These are phyloP conservation scores for Selaginella moellendorffii DNA, from an alignment of 75 land plant species.

Conservation along the genomic window DNA sequence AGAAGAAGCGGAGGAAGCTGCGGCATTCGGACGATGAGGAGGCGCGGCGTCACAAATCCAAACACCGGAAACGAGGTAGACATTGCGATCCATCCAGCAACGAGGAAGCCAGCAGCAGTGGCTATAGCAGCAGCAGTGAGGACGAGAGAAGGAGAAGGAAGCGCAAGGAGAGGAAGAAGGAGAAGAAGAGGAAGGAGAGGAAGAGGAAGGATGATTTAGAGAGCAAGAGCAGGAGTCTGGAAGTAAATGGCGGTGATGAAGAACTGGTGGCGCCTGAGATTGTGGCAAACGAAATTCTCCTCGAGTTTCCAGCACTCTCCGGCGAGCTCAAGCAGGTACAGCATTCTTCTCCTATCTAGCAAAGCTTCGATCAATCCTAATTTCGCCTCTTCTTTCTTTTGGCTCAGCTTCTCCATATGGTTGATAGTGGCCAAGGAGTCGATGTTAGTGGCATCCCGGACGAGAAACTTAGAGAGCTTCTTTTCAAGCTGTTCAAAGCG, in stretches of 20 bases:
- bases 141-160: neutral
- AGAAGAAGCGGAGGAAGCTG: neutral
- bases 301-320: neutral
- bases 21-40: neutral
- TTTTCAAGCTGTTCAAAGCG: constrained; percentile 45
- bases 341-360: no score
- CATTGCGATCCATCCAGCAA: no score
- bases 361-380: no score
- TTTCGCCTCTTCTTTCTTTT: no score
- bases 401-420: constrained; percentile 66
- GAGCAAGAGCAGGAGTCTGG: neutral
- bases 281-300: neutral
- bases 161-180: neutral
- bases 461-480: constrained; percentile 28
- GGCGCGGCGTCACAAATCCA: no score
- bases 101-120: neutral
- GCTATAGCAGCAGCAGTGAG: neutral
- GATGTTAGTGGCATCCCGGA: constrained; percentile 55
- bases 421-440: constrained; percentile 89
- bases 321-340: neutral
- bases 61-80: no score
- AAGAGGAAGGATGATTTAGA: neutral
- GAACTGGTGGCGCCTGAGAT: neutral
- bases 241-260: neutral
- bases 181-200: neutral